These are phyloP conservation scores for Juglanconis sp. DNA, from an alignment of 2,329 filamentous ascomycete genomes.

Conservation along the genomic window DNA sequence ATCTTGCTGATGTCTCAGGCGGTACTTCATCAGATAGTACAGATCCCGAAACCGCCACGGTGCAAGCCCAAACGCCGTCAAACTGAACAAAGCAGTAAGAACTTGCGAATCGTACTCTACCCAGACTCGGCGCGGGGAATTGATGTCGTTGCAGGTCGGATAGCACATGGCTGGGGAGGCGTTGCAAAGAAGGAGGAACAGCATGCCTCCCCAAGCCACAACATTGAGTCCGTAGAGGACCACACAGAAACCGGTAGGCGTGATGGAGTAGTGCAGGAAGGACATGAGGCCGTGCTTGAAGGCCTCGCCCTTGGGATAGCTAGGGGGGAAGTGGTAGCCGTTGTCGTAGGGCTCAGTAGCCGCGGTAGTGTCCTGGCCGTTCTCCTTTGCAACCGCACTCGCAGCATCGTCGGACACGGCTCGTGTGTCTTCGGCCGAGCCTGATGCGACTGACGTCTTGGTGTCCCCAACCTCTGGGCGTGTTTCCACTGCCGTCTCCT, in stretches of 20 bases:
- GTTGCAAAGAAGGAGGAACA: conserved; percentile 80
- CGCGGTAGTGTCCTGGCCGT: conserved; percentile 20
- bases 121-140: conserved; percentile 78
- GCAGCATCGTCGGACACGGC: conserved; percentile 23
- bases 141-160: conserved; percentile 66
- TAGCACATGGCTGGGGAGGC: conserved; percentile 71
- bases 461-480: neutral
- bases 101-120: conserved; percentile 84
- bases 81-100: conserved; percentile 79
- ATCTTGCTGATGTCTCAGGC: conserved; percentile 48
- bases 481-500: neutral
- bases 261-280: conserved; percentile 72
- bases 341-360: conserved; percentile 51
- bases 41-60: conserved; percentile 83
- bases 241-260: conserved; percentile 72
- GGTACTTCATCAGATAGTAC: conserved; percentile 67
- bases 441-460: neutral
- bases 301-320: conserved; percentile 57
- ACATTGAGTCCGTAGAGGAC: conserved; percentile 79
- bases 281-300: conserved; percentile 54
- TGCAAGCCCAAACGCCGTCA: conserved; percentile 79
- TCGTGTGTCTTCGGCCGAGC: neutral
- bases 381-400: conserved; percentile 24
- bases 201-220: conserved; percentile 87
- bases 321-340: conserved; percentile 63